A percentile compares a stretch with the other conserved stretches of the same genome.
phyloP scores from a whole-genome alignment of 208 protist genomes.

The Strigomonas galati region DNA sequence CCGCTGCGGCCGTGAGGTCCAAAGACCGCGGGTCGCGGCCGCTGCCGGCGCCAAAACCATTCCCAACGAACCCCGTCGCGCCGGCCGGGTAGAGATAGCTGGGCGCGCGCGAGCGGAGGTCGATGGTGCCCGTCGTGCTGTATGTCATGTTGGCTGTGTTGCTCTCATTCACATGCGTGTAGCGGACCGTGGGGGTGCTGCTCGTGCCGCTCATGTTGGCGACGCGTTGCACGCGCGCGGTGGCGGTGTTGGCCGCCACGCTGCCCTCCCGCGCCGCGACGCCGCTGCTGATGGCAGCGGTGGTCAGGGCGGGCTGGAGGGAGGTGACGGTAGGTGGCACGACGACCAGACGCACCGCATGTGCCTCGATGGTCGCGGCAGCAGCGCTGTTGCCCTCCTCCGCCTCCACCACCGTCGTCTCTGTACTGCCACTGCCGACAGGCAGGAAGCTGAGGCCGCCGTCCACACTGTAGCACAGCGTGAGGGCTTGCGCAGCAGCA shows the following conservation, averaged over 20 bases:
- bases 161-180: neutral
- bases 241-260: constrained; percentile 4
- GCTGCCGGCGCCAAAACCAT: neutral
- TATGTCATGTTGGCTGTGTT: neutral
- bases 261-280: constrained; percentile 5
- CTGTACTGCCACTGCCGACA: constrained; percentile 11
- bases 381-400: neutral
- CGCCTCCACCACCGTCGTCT: neutral
- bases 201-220: neutral
- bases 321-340: constrained; percentile 26
- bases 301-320: constrained; percentile 14
- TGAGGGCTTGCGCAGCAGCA: neutral
- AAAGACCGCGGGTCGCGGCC: constrained; percentile 1
- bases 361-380: neutral
- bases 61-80: neutral
- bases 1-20: neutral
- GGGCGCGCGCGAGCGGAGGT: neutral
- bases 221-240: neutral
- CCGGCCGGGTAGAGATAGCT: neutral
- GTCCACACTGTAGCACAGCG: constrained; percentile 66
- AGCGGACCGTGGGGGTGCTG: neutral
- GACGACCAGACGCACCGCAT: constrained; percentile 14
- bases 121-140: neutral
- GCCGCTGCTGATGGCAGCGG: neutral
- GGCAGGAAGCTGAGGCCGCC: constrained; percentile 43